These are phyloP conservation scores for Gaultheria prostrata DNA, from an alignment of 148 eudicot species.

Conservation along the genomic window DNA sequence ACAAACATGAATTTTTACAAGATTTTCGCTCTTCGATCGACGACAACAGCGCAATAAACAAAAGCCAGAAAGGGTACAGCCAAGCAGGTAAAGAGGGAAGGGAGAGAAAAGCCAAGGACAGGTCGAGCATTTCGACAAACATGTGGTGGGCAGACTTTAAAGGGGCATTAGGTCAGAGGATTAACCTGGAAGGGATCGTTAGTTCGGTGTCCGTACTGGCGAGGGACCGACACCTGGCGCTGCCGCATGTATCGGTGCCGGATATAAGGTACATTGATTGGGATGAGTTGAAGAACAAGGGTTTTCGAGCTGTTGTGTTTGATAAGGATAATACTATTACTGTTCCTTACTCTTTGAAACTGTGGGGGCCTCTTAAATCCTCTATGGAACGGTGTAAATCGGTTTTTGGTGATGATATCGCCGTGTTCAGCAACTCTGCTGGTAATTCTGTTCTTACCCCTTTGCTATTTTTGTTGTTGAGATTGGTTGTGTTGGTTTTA, in stretches of 20 bases:
- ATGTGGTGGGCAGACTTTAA: conserved; percentile 68
- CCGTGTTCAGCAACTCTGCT: conserved; percentile 86
- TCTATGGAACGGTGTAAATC: conserved; percentile 59
- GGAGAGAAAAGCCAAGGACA: neutral
- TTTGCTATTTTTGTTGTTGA: conserved; percentile 4
- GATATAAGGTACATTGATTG: conserved; percentile 76
- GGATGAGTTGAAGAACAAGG: conserved; percentile 58
- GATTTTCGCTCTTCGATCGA: conserved; percentile 23
- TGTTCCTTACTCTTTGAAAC: conserved; percentile 53
- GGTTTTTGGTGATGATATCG: conserved; percentile 72
- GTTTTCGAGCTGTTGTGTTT: conserved; percentile 83
- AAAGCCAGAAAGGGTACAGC: conserved; percentile 12
- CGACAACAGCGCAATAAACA: neutral
- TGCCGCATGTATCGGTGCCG: conserved; percentile 58
- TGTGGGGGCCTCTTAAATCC: conserved; percentile 51
- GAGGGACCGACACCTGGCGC: conserved; percentile 44
- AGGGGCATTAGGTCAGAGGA: conserved; percentile 73
- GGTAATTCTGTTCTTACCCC: conserved; percentile 34
- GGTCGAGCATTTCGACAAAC: conserved; percentile 41
- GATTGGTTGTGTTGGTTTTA: neutral
- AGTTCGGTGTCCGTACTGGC: conserved; percentile 38
- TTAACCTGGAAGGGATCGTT: conserved; percentile 64
- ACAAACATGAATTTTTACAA: conserved; percentile 12
- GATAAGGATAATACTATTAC: conserved; percentile 92
- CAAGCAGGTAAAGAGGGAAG: conserved; percentile 10